Base-by-base conservation (phyloP, 2,329 filamentous ascomycete species). In the Alternaria viburni region DNA sequence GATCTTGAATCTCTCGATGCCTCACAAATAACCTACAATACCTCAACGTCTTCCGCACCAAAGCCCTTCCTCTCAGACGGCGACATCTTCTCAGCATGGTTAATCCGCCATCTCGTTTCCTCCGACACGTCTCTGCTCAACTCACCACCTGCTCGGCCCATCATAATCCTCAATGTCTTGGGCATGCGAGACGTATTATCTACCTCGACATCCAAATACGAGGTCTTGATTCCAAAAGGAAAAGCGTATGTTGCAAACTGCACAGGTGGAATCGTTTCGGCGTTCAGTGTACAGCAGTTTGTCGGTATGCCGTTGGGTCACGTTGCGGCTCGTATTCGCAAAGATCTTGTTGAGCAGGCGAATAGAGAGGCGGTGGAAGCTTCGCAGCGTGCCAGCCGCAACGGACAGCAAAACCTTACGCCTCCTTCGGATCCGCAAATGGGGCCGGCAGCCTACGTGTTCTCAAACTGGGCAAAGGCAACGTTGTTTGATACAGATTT, bases 131-230 rank as follows among this genome's bases (percentile, higher is more conserved):
- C 36, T 1, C 41, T 66, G 7, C 25, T 50, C 11, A 13, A 51
- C 19, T 54, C 59, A 19, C 19, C 43, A 17, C n/a, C 46, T 12
- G 11, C 28, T 2, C 68, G 65, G 10, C 69, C 66, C 12, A 46
- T 77, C 49, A 55, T 61, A 7, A 23, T 74, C 36, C 54, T 73
- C 55, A 78, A 76, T 49, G 68, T 74, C 21, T 64, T 74, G 52
- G 70, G 67, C 25, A 60, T 74, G 63, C 74, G 73, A 43, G 61
- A 69, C 11, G 8, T 75, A 7, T 13, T 62, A 4, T 59, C 54
- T 28, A 71, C 47, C 52, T 21, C 32, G 28, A n/a, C 52, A 7
- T 15, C 64, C 64, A 10, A 12, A 32, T 19, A 68, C 69, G 13
- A 44, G 50, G 15, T 17, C 13, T 49, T 74, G 12, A 57, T 73